Evolutionary conservation across 768 basidiomycete species (phyloP), one percentile per base, ranked within the genome.

Genomic region (Phlebiopsis gigantea): DNA sequence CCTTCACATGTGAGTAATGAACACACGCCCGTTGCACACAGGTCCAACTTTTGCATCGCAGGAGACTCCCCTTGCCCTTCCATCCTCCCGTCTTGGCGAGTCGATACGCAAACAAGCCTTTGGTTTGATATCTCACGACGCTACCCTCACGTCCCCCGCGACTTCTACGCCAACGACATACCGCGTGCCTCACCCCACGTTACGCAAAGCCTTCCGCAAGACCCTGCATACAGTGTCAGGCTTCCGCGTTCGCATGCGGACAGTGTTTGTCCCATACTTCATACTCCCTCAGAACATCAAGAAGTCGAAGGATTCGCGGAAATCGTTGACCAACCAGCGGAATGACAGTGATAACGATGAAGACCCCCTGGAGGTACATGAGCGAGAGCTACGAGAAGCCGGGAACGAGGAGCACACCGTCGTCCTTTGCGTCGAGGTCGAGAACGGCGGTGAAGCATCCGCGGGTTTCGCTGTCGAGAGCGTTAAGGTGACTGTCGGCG

Each of bases 171-270:
- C 51, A 5, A 25, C 52, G 17, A 49, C 53, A 19, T 42, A 44
- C 28, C 56, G 56, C n/a, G 29, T 43, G 15, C 42, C 53, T 12
- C 53, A 76, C 29, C 80, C 88, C 0, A 90, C 90, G 0, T 74
- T 97, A 9, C 84, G 91, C 46, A 94, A 93, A 68, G 91, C 92
- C 1, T 94, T 84, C 69, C 81, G 93, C 25, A 87, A 88, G 64
- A 85, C 88, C 0, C 72, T 97, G 17, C 77, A 79, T 45, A 87
- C 90, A 0, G 84, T 87, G 3, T 88, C 90, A 25, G 93, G 92
- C 3, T 88, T 97, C 69, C 80, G 85, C 21, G 88, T 97, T 24
- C 84, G 93, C 30, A 96, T 96, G 94, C 81, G 93, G n/a, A 94
- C 93, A 0, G 88, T 93, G 5, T 92, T 94, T 61, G 85, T 95